Base-by-base conservation (phyloP, 257 asterid genomes). In the Plectranthus barbatus region DNA sequence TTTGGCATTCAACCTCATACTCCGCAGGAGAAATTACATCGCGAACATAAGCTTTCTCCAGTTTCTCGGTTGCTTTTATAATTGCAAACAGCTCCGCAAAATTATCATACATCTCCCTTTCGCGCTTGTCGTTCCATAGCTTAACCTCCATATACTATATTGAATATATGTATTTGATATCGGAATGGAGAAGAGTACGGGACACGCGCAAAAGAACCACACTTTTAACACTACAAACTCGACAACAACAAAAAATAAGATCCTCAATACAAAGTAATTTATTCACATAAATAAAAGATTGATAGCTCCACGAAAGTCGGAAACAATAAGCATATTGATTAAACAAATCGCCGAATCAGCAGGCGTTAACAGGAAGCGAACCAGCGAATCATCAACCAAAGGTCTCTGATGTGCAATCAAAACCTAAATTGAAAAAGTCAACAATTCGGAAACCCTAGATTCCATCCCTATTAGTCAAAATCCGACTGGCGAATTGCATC, bases 121-220 rank as follows among this genome's bases (percentile, higher is more conserved):
- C 97, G 41, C 96, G 96, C 86, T 92, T 89, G 83, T 92, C 96
- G 52, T 86, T 85, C 99, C 99, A 90, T 56, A 93, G 88, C 83
- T 90, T 93, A 56, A 90, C 99, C 83, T 93, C 97, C 97, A 93
- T 93, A 18, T 66, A 31, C 21, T 29, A 50, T 37, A 56, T n/a
- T 18, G 34, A 33, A 3, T 46, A 51, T 56, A 40, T n/a, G n/a
- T n/a, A n/a, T n/a, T 45, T 40, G 42, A 20, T 19, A 63, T 46
- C 10, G 56, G 59, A 70, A 69, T 86, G 97, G 99, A 90, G 99
- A 93, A 93, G 99, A 75, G 87, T 33, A 82, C 65, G 86, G 98
- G 97, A 80, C 97, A 92, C 96, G 97, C 96, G 93, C 98, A 86
- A 66, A 76, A 74, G 74, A 76, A 76, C 66, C 66, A 8, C 76